Conservation (phyloP, 768 basidiomycete genomes). For the Neoboletus brunneissimus region DNA sequence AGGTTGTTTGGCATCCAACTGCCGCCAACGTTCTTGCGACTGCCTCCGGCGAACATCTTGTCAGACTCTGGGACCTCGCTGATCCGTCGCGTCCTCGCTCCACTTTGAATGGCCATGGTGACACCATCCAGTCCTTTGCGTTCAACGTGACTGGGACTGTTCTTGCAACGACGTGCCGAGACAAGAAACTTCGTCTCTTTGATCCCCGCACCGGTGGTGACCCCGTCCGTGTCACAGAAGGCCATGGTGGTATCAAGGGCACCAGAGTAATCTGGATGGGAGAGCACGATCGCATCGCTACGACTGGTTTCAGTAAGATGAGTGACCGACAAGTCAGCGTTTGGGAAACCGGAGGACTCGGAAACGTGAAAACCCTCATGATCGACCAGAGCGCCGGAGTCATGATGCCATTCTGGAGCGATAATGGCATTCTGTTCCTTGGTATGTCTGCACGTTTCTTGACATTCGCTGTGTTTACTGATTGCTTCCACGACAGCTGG, state of each 20-base stretch:
- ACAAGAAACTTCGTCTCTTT: conserved; percentile 89
- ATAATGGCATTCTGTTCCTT: conserved; percentile 88
- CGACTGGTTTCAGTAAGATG: conserved; percentile 97
- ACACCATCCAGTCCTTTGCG: conserved; percentile 81
- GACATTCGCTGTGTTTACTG: conserved; percentile 1
- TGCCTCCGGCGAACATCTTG: conserved; percentile 77
- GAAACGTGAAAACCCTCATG: conserved; percentile 69
- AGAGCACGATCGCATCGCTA: conserved; percentile 81
- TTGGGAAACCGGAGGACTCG: conserved; percentile 83
- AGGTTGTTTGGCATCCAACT: conserved; percentile 91
- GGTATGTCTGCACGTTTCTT: conserved; percentile 39
- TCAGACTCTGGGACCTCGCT: conserved; percentile 91
- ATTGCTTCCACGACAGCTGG: conserved; percentile 51
- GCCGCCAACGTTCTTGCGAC: conserved; percentile 83
- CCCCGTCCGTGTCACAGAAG: conserved; percentile 79
- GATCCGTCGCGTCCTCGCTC: conserved; percentile 61
- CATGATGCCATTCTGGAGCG: conserved; percentile 96
- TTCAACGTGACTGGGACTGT: conserved; percentile 81
- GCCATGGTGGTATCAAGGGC: conserved; percentile 92
- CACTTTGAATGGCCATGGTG: conserved; percentile 71
- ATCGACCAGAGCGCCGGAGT: conserved; percentile 93
- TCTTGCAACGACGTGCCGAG: conserved; percentile 86
- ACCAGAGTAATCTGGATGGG: conserved; percentile 91
- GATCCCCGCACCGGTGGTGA: conserved; percentile 83
- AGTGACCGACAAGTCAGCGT: conserved; percentile 87